Percentiles rank a stretch among this genome's conserved stretches.
Conservation (phyloP, 441 rosid genomes). For the Pelargonium exstipulatum region DNA sequence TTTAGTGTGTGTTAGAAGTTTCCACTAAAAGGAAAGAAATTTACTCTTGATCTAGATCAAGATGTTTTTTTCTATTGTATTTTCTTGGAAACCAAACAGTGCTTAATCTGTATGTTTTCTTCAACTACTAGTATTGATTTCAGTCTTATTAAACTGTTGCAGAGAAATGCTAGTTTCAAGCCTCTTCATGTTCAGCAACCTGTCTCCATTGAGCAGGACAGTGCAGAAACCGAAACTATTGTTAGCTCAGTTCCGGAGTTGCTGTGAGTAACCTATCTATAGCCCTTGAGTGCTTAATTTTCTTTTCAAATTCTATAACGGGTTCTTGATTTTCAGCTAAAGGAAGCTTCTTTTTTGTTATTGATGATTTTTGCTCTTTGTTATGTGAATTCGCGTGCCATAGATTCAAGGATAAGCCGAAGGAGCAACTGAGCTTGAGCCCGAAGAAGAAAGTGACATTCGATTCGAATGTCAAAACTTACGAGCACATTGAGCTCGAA, state of each 20-base stretch:
- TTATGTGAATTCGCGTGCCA: background rate
- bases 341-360: background rate
- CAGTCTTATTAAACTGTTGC: background rate
- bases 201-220: background rate
- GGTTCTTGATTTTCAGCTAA: background rate
- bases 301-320: background rate
- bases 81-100: background rate
- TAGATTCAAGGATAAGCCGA: slow-evolving; percentile 34
- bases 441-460: slow-evolving; percentile 66
- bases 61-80: background rate
- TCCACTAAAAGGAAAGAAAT: no score
- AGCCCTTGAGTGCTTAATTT: background rate
- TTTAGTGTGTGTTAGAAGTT: no score
- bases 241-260: background rate
- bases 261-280: background rate
- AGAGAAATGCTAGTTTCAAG: slow-evolving; percentile 9
- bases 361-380: background rate
- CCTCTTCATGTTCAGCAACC: background rate
- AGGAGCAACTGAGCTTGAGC: slow-evolving; percentile 37
- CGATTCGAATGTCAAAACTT: slow-evolving; percentile 53
- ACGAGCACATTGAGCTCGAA: slow-evolving; percentile 41
- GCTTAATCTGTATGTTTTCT: background rate
- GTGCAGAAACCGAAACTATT: background rate
- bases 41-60: no score
- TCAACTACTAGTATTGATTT: background rate